These are phyloP conservation scores for Euptelea pleiosperma DNA, from an alignment of 164 flowering plant genomes.

Conservation along the genomic window DNA sequence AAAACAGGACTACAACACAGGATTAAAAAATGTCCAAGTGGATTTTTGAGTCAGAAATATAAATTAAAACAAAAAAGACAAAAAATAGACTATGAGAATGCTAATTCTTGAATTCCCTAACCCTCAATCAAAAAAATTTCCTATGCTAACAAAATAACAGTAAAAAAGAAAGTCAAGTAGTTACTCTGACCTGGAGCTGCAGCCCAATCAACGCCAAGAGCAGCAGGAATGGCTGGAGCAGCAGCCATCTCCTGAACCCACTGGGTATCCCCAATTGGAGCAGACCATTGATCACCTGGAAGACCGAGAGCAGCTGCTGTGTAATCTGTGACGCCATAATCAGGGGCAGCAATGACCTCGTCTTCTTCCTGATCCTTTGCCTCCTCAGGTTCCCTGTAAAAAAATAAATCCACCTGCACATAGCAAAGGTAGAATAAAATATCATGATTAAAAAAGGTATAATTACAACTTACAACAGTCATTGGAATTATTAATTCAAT, in stretches of 20 bases:
- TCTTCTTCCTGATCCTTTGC: slow-evolving; percentile 56
- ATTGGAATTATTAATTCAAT: too few species aligned
- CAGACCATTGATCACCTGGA: slow-evolving; percentile 38
- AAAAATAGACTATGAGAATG: too few species aligned
- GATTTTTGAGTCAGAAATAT: too few species aligned
- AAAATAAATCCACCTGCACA: slow-evolving; percentile 73
- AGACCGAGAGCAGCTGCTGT: slow-evolving; percentile 15
- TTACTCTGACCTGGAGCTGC: slow-evolving; percentile 35
- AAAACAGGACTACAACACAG: too few species aligned
- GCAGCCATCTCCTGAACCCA: slow-evolving; percentile 41
- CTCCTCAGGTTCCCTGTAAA: slow-evolving; percentile 84
- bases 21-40: too few species aligned
- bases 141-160: too few species aligned
- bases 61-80: too few species aligned
- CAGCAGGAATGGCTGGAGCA: slow-evolving; percentile 21
- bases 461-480: too few species aligned
- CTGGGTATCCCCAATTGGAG: slow-evolving; percentile 33
- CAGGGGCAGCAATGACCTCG: slow-evolving; percentile 36
- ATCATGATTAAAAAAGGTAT: neutral
- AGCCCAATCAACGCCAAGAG: slow-evolving; percentile 29
- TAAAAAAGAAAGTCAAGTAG: too few species aligned
- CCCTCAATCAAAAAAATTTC: too few species aligned
- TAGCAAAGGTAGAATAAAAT: neutral
- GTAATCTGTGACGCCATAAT: slow-evolving; percentile 35
- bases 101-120: too few species aligned